Conservation (phyloP, 352 stramenopile genomes). For the Phytophthora multivora region DNA sequence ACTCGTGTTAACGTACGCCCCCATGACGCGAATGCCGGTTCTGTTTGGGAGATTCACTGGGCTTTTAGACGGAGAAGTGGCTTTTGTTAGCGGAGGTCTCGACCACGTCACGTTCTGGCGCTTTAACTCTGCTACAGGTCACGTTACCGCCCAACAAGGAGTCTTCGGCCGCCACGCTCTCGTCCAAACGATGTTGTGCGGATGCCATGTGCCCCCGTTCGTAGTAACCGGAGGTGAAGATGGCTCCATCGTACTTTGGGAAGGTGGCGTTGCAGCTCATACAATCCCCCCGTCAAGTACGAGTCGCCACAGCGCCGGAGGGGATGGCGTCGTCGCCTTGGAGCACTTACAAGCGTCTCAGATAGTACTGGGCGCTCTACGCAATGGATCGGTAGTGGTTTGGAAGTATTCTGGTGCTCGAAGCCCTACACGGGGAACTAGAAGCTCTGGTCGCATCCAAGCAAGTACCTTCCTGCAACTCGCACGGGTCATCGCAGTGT, state of each 20-base stretch:
- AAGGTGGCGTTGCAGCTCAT: slow-evolving; percentile 54
- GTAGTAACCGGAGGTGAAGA: slow-evolving; percentile 59
- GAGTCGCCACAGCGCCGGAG: neutral
- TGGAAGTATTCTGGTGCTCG: slow-evolving; percentile 35
- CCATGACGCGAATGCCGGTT: slow-evolving; percentile 63
- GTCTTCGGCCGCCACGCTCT: slow-evolving; percentile 72
- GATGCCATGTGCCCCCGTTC: slow-evolving; percentile 44
- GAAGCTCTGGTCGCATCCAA: slow-evolving; percentile 18
- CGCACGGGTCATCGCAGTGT: slow-evolving; percentile 21
- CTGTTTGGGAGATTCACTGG: slow-evolving; percentile 60
- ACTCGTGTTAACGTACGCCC: slow-evolving; percentile 31
- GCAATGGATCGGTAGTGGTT: slow-evolving; percentile 36
- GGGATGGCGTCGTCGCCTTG: slow-evolving; percentile 42
- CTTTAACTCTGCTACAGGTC: slow-evolving; percentile 50
- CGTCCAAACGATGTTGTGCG: slow-evolving; percentile 54
- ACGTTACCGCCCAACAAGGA: slow-evolving; percentile 55
- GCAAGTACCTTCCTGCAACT: slow-evolving; percentile 43
- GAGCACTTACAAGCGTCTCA: slow-evolving; percentile 38
- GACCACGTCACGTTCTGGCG: slow-evolving; percentile 74
- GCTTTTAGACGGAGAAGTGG: slow-evolving; percentile 10
- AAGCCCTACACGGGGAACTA: slow-evolving; percentile 14
- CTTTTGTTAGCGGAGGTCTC: slow-evolving; percentile 71
- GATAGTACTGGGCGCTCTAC: slow-evolving; percentile 48
- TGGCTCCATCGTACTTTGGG: slow-evolving; percentile 60
- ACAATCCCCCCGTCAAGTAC: slow-evolving; percentile 26